phyloP scores from a whole-genome alignment of 2,329 filamentous ascomycete genomes.

The Colletotrichum agaves region DNA sequence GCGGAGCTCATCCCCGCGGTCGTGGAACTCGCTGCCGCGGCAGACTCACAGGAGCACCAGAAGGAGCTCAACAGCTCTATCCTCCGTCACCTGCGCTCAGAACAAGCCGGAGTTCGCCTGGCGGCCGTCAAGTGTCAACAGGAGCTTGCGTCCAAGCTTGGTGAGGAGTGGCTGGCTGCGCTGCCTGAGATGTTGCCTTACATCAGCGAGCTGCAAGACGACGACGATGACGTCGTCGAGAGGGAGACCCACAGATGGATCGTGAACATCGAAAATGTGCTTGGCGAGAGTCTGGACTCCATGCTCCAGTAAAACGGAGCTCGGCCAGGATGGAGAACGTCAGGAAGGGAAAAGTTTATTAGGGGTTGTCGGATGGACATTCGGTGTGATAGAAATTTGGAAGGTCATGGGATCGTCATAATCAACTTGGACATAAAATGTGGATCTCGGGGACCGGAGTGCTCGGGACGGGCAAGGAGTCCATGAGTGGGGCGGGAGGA shows the following conservation, averaged over 20 bases:
- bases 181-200: constrained; percentile 96
- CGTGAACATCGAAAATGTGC: constrained; percentile 84
- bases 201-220: constrained; percentile 94
- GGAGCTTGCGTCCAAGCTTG: constrained; percentile 79
- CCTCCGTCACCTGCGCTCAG: constrained; percentile 80
- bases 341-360: neutral
- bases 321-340: neutral
- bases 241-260: constrained; percentile 92
- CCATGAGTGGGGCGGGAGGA: neutral
- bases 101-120: constrained; percentile 77
- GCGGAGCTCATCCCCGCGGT: constrained; percentile 77
- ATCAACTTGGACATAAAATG: constrained; percentile 17
- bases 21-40: constrained; percentile 81
- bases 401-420: constrained; percentile 29
- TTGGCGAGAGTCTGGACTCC: constrained; percentile 90
- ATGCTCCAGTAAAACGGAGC: constrained; percentile 80
- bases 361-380: neutral
- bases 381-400: constrained; percentile 9
- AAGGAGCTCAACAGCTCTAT: constrained; percentile 86
- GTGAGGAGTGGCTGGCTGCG: constrained; percentile 93
- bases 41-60: constrained; percentile 88
- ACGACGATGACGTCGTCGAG: constrained; percentile 95
- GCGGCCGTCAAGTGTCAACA: constrained; percentile 87
- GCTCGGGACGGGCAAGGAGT: constrained; percentile 12
- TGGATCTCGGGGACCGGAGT: constrained; percentile 16